Conservation (phyloP, 2,329 filamentous ascomycete species). For the Helicocarpus griseus region DNA sequence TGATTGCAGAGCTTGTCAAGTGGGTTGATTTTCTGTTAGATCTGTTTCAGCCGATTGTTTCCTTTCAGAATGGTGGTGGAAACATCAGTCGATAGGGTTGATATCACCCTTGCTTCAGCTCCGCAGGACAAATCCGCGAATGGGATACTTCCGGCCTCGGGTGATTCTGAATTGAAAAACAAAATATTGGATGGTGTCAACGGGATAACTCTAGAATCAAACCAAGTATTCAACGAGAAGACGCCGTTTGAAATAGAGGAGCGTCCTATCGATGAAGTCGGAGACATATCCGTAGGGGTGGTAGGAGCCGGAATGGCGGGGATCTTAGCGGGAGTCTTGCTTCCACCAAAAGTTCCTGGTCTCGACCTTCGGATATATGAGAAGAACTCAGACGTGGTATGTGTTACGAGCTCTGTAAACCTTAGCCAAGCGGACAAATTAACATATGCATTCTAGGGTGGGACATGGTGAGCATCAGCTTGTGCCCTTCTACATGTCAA, state of each 20-base stretch:
- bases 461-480: conserved; percentile 30
- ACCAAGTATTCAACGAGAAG: conserved; percentile 4
- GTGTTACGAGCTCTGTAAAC: conserved; percentile 24
- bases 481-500: not conserved
- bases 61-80: not conserved
- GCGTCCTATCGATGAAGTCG: conserved; percentile 41
- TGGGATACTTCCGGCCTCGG: too few relatives aligned
- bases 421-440: conserved; percentile 35
- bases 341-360: conserved; percentile 59
- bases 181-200: not conserved
- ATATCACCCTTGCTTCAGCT: not conserved
- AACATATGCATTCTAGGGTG: conserved; percentile 25
- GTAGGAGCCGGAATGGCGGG: conserved; percentile 57
- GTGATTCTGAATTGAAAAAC: not conserved
- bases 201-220: not conserved
- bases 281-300: conserved; percentile 46
- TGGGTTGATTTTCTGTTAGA: too few relatives aligned
- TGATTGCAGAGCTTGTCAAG: too few relatives aligned
- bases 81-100: not conserved
- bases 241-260: conserved; percentile 29
- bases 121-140: too few relatives aligned
- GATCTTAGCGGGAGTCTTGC: conserved; percentile 53
- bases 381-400: conserved; percentile 57
- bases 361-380: conserved; percentile 58
- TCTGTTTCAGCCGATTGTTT: not conserved